Evolutionary conservation across 768 basidiomycete species (phyloP).

Genomic region (Kondoa malvinella): DNA sequence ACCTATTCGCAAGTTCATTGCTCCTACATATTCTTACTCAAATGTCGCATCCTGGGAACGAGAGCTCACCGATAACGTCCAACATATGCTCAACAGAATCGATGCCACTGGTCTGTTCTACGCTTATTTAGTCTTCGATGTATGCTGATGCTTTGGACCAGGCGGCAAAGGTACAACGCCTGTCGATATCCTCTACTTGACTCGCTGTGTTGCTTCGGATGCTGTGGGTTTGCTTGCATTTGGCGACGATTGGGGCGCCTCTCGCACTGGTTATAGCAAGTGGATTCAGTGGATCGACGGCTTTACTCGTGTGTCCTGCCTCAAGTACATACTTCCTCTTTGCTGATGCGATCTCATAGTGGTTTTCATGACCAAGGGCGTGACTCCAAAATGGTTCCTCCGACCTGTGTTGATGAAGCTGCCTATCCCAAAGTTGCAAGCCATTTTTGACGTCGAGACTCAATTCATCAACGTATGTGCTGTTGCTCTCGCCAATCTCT

Average conservation of each 20-base stretch:
- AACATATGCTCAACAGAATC: background rate
- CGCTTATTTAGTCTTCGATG: too few relatives aligned
- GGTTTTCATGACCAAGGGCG: too few relatives aligned
- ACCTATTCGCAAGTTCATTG: background rate
- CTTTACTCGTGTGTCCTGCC: background rate
- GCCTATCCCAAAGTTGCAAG: background rate
- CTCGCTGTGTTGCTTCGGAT: background rate
- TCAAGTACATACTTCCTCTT: background rate
- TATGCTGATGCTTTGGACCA: too few relatives aligned
- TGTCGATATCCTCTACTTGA: background rate
- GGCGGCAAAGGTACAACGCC: background rate
- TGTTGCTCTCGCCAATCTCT: background rate
- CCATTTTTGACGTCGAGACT: background rate
- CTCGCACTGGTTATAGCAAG: background rate
- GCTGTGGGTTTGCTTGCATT: background rate
- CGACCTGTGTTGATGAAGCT: background rate
- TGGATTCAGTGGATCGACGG: background rate
- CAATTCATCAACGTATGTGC: background rate
- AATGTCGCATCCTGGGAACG: background rate
- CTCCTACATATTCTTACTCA: background rate
- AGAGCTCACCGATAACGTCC: background rate
- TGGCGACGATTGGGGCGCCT: background rate
- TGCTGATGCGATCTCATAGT: too few relatives aligned
- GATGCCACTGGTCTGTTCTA: background rate
- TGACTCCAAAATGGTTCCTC: background rate